Base-by-base conservation (phyloP, 352 stramenopile species). In the Pythium insidiosum region DNA sequence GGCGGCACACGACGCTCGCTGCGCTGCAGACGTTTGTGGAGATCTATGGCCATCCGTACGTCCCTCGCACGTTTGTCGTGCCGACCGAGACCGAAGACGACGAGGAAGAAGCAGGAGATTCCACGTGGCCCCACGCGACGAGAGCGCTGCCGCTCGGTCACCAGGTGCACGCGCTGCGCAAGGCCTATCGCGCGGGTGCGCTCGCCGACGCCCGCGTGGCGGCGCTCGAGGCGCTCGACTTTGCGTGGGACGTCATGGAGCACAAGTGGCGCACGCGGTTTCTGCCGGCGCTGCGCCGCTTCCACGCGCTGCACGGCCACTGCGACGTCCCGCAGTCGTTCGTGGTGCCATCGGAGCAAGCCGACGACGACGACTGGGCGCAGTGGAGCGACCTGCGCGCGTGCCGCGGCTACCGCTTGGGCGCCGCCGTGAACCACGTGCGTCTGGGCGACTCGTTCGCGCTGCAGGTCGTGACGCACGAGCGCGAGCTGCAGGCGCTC, bases 271-370 rank as follows among this genome's bases (percentile, higher is more conserved):
- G n/a, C 4, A 50, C 37, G 10, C 36, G 36, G 13, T 55, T 75
- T 33, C 21, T 68, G 30, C 60, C 73, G 24, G 72, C 73, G 1
- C 56, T 95, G 15, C 38, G 71, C 9, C 44, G 37, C 10, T 95
- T 88, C 59, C 71, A 86, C 44, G 47, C 67, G 28, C 41, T 85
- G 16, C 72, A 84, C 44, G 80, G 81, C 35, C 77, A 95, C 60
- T 55, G 87, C 36, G 60, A 86, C 37, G 73, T 95, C 4, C 73
- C 75, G 28, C 72, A 89, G 49, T 66, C 67, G 23, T 95, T 89
- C 58, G 63, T 73, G 19, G 76, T 95, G 0, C 81, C 84, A 21
- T 21, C 16, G 4, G 2, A 41, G 2, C 10, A 30, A 7, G 4
- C 30, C 24, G 10, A 0, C 10, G 18, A 4, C 25, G 11, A 21